Base-by-base conservation (phyloP, 306 rosid species). In the Ormosia semicastrata region DNA sequence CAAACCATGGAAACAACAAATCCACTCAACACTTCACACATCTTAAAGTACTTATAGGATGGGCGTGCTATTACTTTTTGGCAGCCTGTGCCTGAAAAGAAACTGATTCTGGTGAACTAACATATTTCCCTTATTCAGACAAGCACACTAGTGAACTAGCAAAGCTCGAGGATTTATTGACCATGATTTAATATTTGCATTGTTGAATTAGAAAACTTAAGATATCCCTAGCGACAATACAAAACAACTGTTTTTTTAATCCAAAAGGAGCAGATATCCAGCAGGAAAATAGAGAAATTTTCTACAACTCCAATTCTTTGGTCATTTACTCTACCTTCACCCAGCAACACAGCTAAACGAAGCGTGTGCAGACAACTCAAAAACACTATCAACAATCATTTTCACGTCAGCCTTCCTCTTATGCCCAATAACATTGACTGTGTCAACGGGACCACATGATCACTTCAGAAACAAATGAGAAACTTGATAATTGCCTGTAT, bases 401-500 rank as follows among this genome's bases (percentile, higher is more conserved):
- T 83, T 71, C 78, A 66, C 78, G 80, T 74, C 90, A 81, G 86
- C 73, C 79, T 78, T 66, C 84, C 77, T 65, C 76, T 36, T 46
- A 87, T 66, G 86, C 84, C 81, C 76, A 76, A 77, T 58, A 77
- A 81, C 72, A 77, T 33, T 39, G 64, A 63, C 62, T 41, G 43
- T 73, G 84, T 73, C 89, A 78, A 66, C 37, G 33, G 71, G 78
- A 78, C 74, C 86, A 71, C 79, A 85, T 66, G 89, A 76, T 71
- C 83, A 77, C 89, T 76, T 72, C 89, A 81, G 90, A 84, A 77
- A 87, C 80, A 84, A 72, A 72, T 52, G 76, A 36, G 84, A 57
- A 76, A 87, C 90, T 81, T 84, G 76, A 66, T 66, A 77, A 24
- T 62, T 52, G 80, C 90, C 88, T 84, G 88, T 87, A 82, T 65